Evolutionary conservation across 306 rosid species (phyloP).

Genomic region (Cicer pinnatifidum): DNA sequence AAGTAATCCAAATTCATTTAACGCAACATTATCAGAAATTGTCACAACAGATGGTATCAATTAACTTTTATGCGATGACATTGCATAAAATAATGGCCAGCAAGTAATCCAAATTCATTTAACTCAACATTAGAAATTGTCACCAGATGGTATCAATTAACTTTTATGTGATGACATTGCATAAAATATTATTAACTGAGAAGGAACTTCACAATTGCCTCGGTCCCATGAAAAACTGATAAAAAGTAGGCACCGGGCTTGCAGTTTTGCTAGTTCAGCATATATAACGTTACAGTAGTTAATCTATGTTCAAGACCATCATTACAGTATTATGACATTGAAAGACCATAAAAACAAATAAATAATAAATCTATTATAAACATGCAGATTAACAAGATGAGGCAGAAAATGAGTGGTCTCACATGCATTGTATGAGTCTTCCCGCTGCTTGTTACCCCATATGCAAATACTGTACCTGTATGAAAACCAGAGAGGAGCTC

Average conservation of each 20-base stretch:
- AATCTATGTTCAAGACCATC: constrained; percentile 14
- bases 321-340: not conserved
- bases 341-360: no score
- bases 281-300: constrained; percentile 4
- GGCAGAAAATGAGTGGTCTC: constrained; percentile 49
- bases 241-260: not conserved
- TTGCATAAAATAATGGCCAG: constrained; percentile 17
- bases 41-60: constrained; percentile 24
- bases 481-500: constrained; percentile 42
- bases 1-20: constrained; percentile 33
- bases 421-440: constrained; percentile 99
- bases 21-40: constrained; percentile 26
- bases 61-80: constrained; percentile 23
- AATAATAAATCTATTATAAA: no score
- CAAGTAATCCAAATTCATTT: constrained; percentile 31
- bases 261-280: constrained; percentile 16
- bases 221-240: constrained; percentile 8
- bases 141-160: constrained; percentile 24
- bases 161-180: constrained; percentile 18
- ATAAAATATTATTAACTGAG: constrained; percentile 25
- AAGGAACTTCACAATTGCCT: constrained; percentile 14
- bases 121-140: constrained; percentile 24
- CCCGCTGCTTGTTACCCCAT: constrained; percentile 99
- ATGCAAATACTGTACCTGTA: constrained; percentile 95
- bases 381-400: constrained; percentile 31